Evolutionary conservation across 164 flowering plant species (phyloP).

Genomic region (Paratinospora sagittata): DNA sequence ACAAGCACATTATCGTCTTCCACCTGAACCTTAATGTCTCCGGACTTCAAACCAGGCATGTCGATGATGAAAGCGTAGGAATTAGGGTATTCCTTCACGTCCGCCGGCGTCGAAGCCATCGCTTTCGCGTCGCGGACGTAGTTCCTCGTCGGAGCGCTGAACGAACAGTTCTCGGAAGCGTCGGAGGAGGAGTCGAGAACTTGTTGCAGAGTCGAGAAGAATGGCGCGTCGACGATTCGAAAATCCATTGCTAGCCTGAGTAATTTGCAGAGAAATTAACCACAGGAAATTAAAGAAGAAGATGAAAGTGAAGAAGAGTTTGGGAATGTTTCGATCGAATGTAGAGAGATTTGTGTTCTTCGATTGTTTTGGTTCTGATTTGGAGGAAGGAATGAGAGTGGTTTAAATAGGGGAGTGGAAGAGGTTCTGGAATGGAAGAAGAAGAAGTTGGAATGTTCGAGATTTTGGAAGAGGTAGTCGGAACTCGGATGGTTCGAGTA

Average conservation of each 20-base stretch:
- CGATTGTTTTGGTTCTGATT: neutral
- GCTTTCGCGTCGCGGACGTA: slow-evolving; percentile 27
- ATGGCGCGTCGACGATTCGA: slow-evolving; percentile 12
- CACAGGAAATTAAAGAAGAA: no score
- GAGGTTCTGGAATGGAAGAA: slow-evolving; percentile 1
- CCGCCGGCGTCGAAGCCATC: slow-evolving; percentile 26
- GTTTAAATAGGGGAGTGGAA: neutral
- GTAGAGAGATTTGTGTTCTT: no score
- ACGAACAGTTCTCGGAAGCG: slow-evolving; percentile 4
- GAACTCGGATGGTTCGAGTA: neutral
- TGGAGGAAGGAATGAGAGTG: neutral
- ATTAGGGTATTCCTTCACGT: slow-evolving; percentile 23
- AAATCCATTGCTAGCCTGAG: slow-evolving; percentile 13
- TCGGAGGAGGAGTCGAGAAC: slow-evolving; percentile 10
- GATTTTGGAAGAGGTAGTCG: neutral
- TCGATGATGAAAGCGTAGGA: slow-evolving; percentile 27
- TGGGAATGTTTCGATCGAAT: no score
- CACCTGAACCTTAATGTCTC: slow-evolving; percentile 29
- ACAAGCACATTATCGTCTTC: slow-evolving; percentile 24
- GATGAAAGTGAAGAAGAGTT: no score
- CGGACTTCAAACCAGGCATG: slow-evolving; percentile 33
- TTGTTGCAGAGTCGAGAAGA: slow-evolving; percentile 16
- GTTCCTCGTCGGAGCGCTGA: slow-evolving; percentile 14
- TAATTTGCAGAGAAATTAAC: no score
- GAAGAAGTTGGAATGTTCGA: neutral